Evolutionary conservation across 192 early-diverging fungal genomes (phyloP), one percentile per base, ranked within the genome.

Genomic region (Umbelopsis ramanniana): DNA sequence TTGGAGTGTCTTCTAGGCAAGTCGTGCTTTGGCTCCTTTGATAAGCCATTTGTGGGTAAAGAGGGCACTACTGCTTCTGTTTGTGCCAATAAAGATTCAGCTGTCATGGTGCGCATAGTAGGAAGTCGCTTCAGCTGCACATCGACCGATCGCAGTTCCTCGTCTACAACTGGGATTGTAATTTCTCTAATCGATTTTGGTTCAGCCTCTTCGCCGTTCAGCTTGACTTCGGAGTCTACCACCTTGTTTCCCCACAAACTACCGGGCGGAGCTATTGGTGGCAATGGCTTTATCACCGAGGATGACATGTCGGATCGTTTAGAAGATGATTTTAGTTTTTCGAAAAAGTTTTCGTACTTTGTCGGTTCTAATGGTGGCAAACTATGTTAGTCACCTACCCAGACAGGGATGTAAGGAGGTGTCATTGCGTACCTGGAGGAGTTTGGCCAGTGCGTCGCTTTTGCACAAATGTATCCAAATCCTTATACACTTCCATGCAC

Each of bases 391-490:
- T 29, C 52, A 21, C n/a, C 17, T 15, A 23, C 5, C 6, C 22
- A 38, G 4, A 60, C 0, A 14, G 29, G 5, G 23, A 1, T 0
- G 33, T 3, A 63, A 6, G n/a, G 5, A 37, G 12, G 33, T 29
- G 22, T 23, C 40, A 71, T 60, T 10, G 7, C 7, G 45, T 81
- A 73, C 82, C 82, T 46, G 82, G 84, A 12, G 72, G 71, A 1
- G 75, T 78, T 7, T 85, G 78, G 0, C 92, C 92, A 6, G 92
- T 93, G 15, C 87, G 84, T 71, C 83, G 80, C 0, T 79, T 79
- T 24, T 86, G 74, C 22, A 93, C 85, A 72, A 92, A 93, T 19
- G 60, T 74, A 35, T 80, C 40, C 23, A 94, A 88, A 73, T 94
- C 90, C 46, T 88, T 84, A 43, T 85, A 82, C 12, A 92, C 88